phyloP scores from a whole-genome alignment of 2,329 filamentous ascomycete species.

The Westerdykella ornata region DNA sequence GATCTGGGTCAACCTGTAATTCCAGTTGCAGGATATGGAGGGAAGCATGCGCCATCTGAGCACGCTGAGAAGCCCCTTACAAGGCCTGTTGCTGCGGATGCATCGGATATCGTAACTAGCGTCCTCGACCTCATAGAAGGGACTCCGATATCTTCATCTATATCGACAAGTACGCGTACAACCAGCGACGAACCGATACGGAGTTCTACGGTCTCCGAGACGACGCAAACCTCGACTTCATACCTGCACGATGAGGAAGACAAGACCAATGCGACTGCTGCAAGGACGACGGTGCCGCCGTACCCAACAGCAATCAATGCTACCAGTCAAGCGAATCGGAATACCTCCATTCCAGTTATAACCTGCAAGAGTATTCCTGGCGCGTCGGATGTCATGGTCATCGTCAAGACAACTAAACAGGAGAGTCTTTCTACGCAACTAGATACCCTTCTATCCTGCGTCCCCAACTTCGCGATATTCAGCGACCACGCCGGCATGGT shows the following conservation, averaged over 20 bases:
- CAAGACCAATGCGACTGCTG: not conserved
- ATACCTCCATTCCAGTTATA: not conserved
- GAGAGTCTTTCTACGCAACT: conserved; percentile 52
- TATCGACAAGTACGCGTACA: too few species aligned
- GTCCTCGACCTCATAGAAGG: too few species aligned
- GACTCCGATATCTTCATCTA: too few species aligned
- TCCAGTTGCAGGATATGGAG: not conserved
- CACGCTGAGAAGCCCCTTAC: not conserved
- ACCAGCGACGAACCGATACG: too few species aligned
- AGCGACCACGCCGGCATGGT: conserved; percentile 52
- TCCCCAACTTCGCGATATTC: conserved; percentile 52
- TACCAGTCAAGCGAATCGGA: not conserved
- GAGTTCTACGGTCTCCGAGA: not conserved
- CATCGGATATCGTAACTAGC: not conserved
- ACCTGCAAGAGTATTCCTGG: conserved; percentile 24
- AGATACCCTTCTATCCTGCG: conserved; percentile 49
- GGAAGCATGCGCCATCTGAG: not conserved
- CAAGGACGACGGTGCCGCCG: not conserved
- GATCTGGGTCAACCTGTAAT: not conserved
- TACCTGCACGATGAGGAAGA: not conserved
- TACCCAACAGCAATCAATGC: not conserved
- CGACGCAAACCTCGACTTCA: not conserved
- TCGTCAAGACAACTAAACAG: conserved; percentile 52
- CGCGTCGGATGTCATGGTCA: conserved; percentile 48
- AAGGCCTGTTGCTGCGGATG: not conserved